These are phyloP conservation scores for Ophiosphaerella herpotricha DNA, from an alignment of 2,329 filamentous ascomycete genomes.

Conservation along the genomic window DNA sequence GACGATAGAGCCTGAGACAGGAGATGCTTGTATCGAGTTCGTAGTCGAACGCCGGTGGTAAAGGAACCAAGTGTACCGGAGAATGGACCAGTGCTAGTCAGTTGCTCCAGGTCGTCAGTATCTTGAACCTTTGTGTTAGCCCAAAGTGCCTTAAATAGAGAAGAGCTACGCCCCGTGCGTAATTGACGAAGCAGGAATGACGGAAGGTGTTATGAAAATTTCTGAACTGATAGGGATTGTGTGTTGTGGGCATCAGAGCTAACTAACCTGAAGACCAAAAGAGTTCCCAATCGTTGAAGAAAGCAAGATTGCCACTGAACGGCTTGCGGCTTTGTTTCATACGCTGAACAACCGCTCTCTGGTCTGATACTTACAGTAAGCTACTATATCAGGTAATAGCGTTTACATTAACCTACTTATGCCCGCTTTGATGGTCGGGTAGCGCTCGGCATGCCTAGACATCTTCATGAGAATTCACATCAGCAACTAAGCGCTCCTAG, in stretches of 20 bases:
- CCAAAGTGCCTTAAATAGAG: background rate
- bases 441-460: slow-evolving; percentile 62
- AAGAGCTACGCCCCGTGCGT: background rate
- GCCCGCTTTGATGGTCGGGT: slow-evolving; percentile 58
- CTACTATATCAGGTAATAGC: background rate
- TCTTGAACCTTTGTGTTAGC: slow-evolving; percentile 29
- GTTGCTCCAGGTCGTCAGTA: slow-evolving; percentile 54
- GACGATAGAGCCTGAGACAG: slow-evolving; percentile 31
- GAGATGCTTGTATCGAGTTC: slow-evolving; percentile 58
- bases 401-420: slow-evolving; percentile 48
- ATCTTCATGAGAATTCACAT: slow-evolving; percentile 46
- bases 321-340: slow-evolving; percentile 49
- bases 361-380: slow-evolving; percentile 45
- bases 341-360: slow-evolving; percentile 53
- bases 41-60: slow-evolving; percentile 58
- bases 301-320: slow-evolving; percentile 57
- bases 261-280: slow-evolving; percentile 50
- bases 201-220: background rate
- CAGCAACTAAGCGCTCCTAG: slow-evolving; percentile 14
- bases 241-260: background rate
- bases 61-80: slow-evolving; percentile 60
- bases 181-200: background rate
- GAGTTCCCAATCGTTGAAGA: slow-evolving; percentile 61
- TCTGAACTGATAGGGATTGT: no score
- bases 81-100: slow-evolving; percentile 61